Base-by-base conservation (phyloP, 75 land plant genomes). In the Selaginella tamariscina region DNA sequence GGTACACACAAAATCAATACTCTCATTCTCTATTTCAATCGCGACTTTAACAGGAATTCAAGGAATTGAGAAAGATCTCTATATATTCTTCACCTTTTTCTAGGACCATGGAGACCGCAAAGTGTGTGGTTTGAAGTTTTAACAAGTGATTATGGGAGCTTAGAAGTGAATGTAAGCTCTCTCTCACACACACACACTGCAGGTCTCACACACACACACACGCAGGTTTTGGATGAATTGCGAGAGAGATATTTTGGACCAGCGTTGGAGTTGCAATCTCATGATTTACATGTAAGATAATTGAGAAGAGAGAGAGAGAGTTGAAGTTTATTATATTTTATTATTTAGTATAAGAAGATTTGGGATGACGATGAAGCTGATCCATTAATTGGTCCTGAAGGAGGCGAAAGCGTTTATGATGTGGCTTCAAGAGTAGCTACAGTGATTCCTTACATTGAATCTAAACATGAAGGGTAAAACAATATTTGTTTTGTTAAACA, bases 361-460 rank as follows among this genome's bases (percentile, higher is more conserved):
- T 92, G 97, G 97, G 87, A 84, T 2, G 78, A 89, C 44, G 95
- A 92, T 81, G 90, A 82, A 65, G 73, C 73, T 26, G 82, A 92
- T 73, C 90, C 97, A 26, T 81, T 84, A 65, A 66, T 68, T 55
- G 68, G 72, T 55, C 90, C 95, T 20, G 90, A 84, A 77, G 97
- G 97, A 62, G 97, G 97, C 55, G 97, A 92, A 77, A 89, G 97
- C 68, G 97, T 83, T 24, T 75, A 82, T 54, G 88, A 92, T 83
- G 97, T 92, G 56, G 85, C 75, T 63, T 68, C 74, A 54, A 73
- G 97, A 56, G 83, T 89, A 33, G 33, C 81, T 30, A 66, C 23
- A 70, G 81, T 86, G 28, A 18, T 92, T 28, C 30, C 32, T 15
- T 55, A 65, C 24, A 81, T 86, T 5, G 97, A 92, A 56, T 57